Evolutionary conservation across 768 basidiomycete genomes (phyloP).

Genomic region (Termitomyces sp.): DNA sequence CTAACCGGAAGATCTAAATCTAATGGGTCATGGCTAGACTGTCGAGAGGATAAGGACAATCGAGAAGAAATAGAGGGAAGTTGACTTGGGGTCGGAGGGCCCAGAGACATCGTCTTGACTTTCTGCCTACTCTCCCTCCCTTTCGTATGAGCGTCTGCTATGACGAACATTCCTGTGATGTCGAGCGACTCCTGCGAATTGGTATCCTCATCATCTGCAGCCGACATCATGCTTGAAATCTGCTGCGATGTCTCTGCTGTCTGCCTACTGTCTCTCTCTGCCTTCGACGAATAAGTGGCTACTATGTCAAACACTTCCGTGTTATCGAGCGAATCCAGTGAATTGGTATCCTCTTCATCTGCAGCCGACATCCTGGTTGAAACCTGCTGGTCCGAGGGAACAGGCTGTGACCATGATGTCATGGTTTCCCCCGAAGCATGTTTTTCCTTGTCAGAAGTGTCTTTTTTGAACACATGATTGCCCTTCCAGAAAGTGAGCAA

Average conservation of each 20-base stretch:
- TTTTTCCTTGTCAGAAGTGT: constrained; percentile 31
- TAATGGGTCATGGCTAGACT: constrained; percentile 26
- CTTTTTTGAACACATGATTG: constrained; percentile 10
- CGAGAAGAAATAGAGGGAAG: constrained; percentile 6
- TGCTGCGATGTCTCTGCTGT: constrained; percentile 20
- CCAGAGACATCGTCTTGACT: constrained; percentile 17
- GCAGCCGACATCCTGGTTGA: background rate
- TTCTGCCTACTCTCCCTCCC: constrained; percentile 23
- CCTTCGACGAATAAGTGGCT: constrained; percentile 33
- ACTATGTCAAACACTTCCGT: constrained; percentile 56
- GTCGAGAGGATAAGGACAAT: constrained; percentile 8
- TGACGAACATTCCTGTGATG: constrained; percentile 53
- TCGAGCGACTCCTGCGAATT: constrained; percentile 37
- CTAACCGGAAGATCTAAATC: constrained; percentile 30
- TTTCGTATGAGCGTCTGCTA: constrained; percentile 38
- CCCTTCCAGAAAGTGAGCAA: constrained; percentile 1
- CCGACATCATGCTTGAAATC: background rate
- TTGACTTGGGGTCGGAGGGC: constrained; percentile 9
- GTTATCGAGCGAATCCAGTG: constrained; percentile 41
- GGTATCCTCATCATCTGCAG: constrained; percentile 13
- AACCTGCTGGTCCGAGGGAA: constrained; percentile 23
- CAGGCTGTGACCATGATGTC: constrained; percentile 31
- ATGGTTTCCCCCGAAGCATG: constrained; percentile 22
- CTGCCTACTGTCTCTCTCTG: constrained; percentile 22
- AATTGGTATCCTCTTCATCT: constrained; percentile 19